Conservation (phyloP, 2,329 filamentous ascomycete species). For the Fusarium circinatum region DNA sequence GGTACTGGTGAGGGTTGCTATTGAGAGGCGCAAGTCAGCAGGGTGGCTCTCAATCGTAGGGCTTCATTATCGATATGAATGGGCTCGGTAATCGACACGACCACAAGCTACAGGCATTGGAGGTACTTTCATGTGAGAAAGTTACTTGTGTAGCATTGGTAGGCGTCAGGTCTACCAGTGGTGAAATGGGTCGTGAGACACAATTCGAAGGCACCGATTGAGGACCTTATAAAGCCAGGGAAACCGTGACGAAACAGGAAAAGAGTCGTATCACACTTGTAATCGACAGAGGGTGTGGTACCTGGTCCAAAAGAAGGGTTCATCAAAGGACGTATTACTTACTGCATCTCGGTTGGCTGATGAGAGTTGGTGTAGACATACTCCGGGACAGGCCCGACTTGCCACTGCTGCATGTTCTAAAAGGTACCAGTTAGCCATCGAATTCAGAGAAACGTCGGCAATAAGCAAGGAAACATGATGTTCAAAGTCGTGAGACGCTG, state of each 20-base stretch:
- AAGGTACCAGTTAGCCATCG: constrained; percentile 39
- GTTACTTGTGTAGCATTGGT: constrained; percentile 18
- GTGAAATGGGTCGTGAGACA: constrained; percentile 31
- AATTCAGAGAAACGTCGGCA: not conserved
- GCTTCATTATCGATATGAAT: constrained; percentile 42
- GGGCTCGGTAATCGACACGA: constrained; percentile 32
- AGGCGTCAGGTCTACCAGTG: constrained; percentile 29
- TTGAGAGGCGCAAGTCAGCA: constrained; percentile 45
- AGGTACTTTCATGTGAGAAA: constrained; percentile 18
- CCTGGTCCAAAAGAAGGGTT: constrained; percentile 44
- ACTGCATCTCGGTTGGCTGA: constrained; percentile 67
- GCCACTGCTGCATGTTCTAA: constrained; percentile 70
- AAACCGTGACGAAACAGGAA: constrained; percentile 29
- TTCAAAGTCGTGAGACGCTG: constrained; percentile 19
- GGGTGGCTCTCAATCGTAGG: constrained; percentile 38
- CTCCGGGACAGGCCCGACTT: constrained; percentile 69
- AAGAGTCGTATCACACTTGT: constrained; percentile 31
- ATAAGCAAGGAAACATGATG: constrained; percentile 19
- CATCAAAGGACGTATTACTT: constrained; percentile 62
- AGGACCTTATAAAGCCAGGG: constrained; percentile 6
- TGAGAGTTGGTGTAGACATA: constrained; percentile 67
- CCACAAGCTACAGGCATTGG: constrained; percentile 6
- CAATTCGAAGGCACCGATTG: not conserved
- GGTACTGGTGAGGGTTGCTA: constrained; percentile 59
- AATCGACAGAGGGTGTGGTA: constrained; percentile 27